These are phyloP conservation scores for Mallotus japonicus DNA, from an alignment of 441 rosid genomes.

Conservation along the genomic window DNA sequence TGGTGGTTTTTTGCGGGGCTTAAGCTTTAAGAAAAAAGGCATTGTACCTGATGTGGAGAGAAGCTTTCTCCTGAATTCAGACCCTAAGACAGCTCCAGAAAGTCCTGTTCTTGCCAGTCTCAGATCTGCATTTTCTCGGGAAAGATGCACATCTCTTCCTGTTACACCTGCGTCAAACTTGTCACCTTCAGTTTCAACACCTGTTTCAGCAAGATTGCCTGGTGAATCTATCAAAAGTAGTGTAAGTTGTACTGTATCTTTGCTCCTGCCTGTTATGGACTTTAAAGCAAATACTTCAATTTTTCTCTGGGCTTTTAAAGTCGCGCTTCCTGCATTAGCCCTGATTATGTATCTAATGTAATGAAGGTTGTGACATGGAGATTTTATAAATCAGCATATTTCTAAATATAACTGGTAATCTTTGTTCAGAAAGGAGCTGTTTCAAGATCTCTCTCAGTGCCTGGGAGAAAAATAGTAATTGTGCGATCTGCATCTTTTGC, in stretches of 20 bases:
- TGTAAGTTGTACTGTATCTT: constrained; percentile 39
- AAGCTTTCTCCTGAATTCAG: constrained; percentile 60
- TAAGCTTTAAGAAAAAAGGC: constrained; percentile 73
- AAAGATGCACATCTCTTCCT: constrained; percentile 81
- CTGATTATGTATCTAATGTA: not conserved
- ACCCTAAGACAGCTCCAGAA: constrained; percentile 38
- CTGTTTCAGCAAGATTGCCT: constrained; percentile 61
- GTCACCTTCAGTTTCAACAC: constrained; percentile 61
- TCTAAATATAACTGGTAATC: constrained; percentile 19
- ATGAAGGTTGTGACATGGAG: not conserved
- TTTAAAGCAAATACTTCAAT: not conserved
- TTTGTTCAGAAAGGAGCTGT: constrained; percentile 60
- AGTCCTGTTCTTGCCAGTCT: constrained; percentile 48
- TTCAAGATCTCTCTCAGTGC: constrained; percentile 82
- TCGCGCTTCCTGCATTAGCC: constrained; percentile 2
- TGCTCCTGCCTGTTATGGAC: constrained; percentile 13
- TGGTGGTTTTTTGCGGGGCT: constrained; percentile 60
- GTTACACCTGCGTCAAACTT: constrained; percentile 56
- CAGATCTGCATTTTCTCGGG: constrained; percentile 50
- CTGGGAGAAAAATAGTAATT: constrained; percentile 71
- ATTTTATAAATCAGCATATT: not conserved
- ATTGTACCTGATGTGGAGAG: constrained; percentile 52
- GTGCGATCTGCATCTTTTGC: constrained; percentile 70
- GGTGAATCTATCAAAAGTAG: constrained; percentile 46
- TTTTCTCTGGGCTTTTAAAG: not conserved